Conservation (phyloP, 371 early-diverging fungal genomes). For the Apophysomyces variabilis region DNA sequence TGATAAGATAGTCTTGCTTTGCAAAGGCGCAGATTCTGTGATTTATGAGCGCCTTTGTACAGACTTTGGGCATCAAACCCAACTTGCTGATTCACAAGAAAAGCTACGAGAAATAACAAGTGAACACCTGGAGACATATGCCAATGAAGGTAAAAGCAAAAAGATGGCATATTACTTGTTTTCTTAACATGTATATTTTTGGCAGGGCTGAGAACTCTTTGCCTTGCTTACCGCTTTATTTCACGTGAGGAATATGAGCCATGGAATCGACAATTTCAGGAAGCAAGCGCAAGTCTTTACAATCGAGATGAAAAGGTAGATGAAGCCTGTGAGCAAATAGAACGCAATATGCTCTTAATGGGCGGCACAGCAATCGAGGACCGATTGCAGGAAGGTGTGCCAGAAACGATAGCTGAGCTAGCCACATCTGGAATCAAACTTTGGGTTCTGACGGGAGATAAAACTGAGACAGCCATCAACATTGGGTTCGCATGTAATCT, state of each 20-base stretch:
- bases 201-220: conserved; percentile 88
- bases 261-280: conserved; percentile 78
- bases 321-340: conserved; percentile 81
- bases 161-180: background rate
- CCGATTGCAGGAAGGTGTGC: conserved; percentile 91
- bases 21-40: conserved; percentile 84
- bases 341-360: conserved; percentile 68
- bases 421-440: conserved; percentile 91
- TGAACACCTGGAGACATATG: conserved; percentile 83
- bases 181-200: background rate
- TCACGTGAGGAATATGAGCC: conserved; percentile 72
- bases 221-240: conserved; percentile 82
- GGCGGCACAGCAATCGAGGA: conserved; percentile 95
- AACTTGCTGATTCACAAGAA: conserved; percentile 26
- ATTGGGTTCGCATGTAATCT: conserved; percentile 92
- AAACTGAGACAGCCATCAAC: conserved; percentile 97
- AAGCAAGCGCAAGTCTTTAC: conserved; percentile 80
- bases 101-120: conserved; percentile 50
- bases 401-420: conserved; percentile 88
- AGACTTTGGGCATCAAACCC: conserved; percentile 33
- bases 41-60: conserved; percentile 57
- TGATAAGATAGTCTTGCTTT: conserved; percentile 61
- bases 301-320: conserved; percentile 83
- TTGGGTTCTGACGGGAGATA: conserved; percentile 99
- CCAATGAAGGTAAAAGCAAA: conserved; percentile 70